phyloP scores from a whole-genome alignment of 2,329 filamentous ascomycete species.

The Knufia petricola region DNA sequence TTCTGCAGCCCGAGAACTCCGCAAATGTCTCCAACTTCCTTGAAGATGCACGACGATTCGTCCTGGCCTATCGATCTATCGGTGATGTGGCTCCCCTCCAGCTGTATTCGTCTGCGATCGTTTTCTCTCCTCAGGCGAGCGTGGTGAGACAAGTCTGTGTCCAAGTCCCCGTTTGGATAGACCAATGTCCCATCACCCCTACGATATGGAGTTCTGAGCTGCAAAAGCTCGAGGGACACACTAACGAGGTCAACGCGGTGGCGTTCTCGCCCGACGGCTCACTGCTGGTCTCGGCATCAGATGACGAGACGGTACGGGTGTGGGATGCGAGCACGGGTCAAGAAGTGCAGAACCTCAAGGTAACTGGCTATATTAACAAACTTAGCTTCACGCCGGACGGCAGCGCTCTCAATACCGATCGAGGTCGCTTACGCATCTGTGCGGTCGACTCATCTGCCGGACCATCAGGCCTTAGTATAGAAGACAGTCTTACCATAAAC shows the following conservation, averaged over 20 bases:
- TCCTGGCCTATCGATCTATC: constrained; percentile 24
- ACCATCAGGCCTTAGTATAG: neutral
- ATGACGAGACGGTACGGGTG: constrained; percentile 16
- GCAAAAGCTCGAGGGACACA: constrained; percentile 22
- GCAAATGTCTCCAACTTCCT: constrained; percentile 21
- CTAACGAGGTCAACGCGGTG: constrained; percentile 11
- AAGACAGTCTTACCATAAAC: constrained; percentile 1
- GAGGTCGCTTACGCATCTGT: neutral
- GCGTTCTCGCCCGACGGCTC: constrained; percentile 20
- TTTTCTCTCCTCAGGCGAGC: constrained; percentile 26
- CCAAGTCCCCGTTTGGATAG: constrained; percentile 18
- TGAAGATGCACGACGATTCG: constrained; percentile 27
- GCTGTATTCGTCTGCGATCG: constrained; percentile 27
- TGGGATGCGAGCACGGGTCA: constrained; percentile 18
- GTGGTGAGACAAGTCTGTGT: constrained; percentile 23
- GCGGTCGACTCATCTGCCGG: neutral
- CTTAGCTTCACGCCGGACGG: neutral
- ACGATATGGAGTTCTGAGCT: constrained; percentile 19
- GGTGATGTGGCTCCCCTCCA: constrained; percentile 28
- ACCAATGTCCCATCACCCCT: neutral
- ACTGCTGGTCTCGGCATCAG: constrained; percentile 17
- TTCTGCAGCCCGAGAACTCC: constrained; percentile 10
- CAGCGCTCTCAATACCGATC: neutral
- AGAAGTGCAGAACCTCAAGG: constrained; percentile 7
- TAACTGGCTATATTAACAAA: neutral